Evolutionary conservation across 2,329 filamentous ascomycete species (phyloP), one percentile per base, ranked within the genome.

Genomic region (Gnomoniopsis smithogilvyi): DNA sequence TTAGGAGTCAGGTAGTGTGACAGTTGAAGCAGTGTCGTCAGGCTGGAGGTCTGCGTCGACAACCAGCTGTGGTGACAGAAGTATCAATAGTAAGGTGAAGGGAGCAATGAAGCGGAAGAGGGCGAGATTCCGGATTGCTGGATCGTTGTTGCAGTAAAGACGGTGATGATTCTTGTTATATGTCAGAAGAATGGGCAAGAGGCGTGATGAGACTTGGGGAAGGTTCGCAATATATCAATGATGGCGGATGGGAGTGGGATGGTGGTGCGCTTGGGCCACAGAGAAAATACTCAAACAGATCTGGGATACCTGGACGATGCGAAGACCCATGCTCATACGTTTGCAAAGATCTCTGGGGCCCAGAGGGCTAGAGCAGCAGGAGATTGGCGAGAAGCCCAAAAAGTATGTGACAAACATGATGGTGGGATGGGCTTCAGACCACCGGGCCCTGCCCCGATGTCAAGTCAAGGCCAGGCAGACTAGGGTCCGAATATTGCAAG

Each of bases 1-100:
- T 57, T 59, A 55, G 63, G 67, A 72, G 70, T 10, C 6, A 49
- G 36, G 43, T 24, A 51, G 48, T 56, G 60, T 43, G 41, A 43
- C 33, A 52, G 41, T 36, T 48, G 56, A 22, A 46, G 26, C 41
- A 47, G 24, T 41, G 54, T 58, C 51, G 38, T 62, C 21, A 22
- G 45, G 45, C 36, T 41, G 22, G 24, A 56, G 54, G 46, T 15
- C 21, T 26, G 19, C 19, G 45, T 10, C 11, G 45, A 21, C 45
- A 22, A 24, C 19, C 45, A 19, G 45, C 17, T 10, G 2, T 47
- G 45, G 45, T 24, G 45, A 26, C 24, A n/a, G 8, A 19, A 10
- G 41, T 15, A n/a, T 19, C 17, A n/a, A 19, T 47, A 12, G 45
- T 19, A 14, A 3, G 17, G 17, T 14, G 21, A 26, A 24, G 19